Evolutionary conservation across 2,329 filamentous ascomycete species (phyloP), one percentile per base, ranked within the genome.

Genomic region (Boeremia lycopersici): DNA sequence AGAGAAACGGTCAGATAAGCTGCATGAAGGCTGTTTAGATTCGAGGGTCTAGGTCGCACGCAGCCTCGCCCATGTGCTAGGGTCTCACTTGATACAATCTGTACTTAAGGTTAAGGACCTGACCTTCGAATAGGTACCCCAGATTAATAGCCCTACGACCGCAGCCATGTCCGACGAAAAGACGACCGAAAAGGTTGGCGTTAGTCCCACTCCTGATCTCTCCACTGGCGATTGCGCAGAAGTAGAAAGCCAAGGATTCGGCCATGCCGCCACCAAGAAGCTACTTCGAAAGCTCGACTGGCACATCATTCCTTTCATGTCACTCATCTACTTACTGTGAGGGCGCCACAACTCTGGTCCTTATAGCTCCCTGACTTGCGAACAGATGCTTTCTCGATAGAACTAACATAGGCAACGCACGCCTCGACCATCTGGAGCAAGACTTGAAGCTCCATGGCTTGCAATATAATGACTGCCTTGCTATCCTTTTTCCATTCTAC

Each of bases 401-500:
- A 56, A 79, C 78, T 36, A 83, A 82, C 66, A 79, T 82, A 40
- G 80, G 79, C 36, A 76, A 76, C 36, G 74, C 74, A 6, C 71
- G 72, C 10, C 68, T 76, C 11, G 74, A 74, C 19, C 71, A 73
- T 25, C 70, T 77, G 15, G 74, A 75, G 41, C 56, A 64, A 35
- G 71, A 75, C 35, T 62, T 76, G 6, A 60, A 68, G 6, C 71
- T 78, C 40, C 65, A 66, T 8, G 73, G 73, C 8, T 48, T 74
- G 1, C 79, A 88, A 62, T 89, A 89, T 58, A 78, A 89, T 2
- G 85, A 83, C 1, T 85, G 85, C 29, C 68, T 84, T 11, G 78
- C 81, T 3, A 72, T 84, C 31, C 81, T 84, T 59, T 84, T 83
- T 56, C 79, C 80, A 2, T 82, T 79, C 60, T 84, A 84, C 53